Conservation (phyloP, 73 alveolate genomes). For the Paramecium octaurelia region DNA sequence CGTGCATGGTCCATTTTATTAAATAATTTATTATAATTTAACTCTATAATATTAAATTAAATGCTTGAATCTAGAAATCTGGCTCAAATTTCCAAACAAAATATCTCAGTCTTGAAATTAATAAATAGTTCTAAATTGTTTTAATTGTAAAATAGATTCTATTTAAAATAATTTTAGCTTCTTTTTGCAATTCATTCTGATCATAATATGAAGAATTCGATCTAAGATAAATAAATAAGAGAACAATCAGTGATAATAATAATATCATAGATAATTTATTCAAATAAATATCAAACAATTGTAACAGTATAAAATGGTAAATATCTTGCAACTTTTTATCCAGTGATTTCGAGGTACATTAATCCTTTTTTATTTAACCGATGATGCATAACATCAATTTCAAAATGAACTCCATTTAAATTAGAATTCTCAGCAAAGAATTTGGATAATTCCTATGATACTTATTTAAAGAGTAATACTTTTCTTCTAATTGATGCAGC, state of each 20-base stretch:
- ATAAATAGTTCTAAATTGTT: too few species aligned
- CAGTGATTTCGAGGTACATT: slow-evolving; percentile 77
- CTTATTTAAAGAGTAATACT: not conserved
- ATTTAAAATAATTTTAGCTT: too few species aligned
- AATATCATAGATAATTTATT: not conserved
- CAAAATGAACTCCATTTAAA: slow-evolving; percentile 57
- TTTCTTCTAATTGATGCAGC: slow-evolving; percentile 70
- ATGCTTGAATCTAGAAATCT: not conserved
- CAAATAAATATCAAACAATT: slow-evolving; percentile 62
- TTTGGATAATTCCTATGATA: slow-evolving; percentile 54
- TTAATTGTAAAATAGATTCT: too few species aligned
- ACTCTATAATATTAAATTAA: not conserved
- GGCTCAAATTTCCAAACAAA: not conserved
- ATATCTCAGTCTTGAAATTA: too few species aligned
- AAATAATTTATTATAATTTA: not conserved
- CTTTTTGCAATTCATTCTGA: too few species aligned
- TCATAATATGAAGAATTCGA: too few species aligned
- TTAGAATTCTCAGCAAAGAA: slow-evolving; percentile 67
- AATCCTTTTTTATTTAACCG: slow-evolving; percentile 77
- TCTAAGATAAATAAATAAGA: too few species aligned
- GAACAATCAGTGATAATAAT: too few species aligned
- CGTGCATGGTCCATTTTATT: not conserved
- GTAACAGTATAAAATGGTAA: slow-evolving; percentile 79
- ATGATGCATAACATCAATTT: slow-evolving; percentile 70
- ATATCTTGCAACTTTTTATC: slow-evolving; percentile 70